A percentile compares a stretch with the other conserved stretches of the same genome.
phyloP scores from a whole-genome alignment of 2,329 filamentous ascomycete species.

The Clarireedia homoeocarpa region DNA sequence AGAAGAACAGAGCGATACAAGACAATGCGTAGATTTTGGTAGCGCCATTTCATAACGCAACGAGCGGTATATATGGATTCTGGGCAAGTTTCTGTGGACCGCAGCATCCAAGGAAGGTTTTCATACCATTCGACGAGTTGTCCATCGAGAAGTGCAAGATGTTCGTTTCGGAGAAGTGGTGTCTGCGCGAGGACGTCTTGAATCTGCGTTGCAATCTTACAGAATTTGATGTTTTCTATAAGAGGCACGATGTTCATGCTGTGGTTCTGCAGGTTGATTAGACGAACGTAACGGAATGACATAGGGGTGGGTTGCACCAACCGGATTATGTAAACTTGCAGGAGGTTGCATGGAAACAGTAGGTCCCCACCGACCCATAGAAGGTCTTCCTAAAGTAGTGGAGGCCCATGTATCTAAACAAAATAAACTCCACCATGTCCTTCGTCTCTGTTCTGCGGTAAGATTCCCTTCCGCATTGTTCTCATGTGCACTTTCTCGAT shows the following conservation, averaged over 20 bases:
- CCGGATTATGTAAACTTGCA: conserved; percentile 32
- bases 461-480: conserved; percentile 20
- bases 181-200: conserved; percentile 67
- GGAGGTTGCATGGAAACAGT: conserved; percentile 60
- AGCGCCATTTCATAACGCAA: conserved; percentile 75
- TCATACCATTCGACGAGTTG: conserved; percentile 68
- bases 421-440: conserved; percentile 70
- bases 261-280: conserved; percentile 30
- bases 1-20: conserved; percentile 67
- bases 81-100: conserved; percentile 58
- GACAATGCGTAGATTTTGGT: conserved; percentile 69
- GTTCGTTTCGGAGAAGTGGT: conserved; percentile 57
- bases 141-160: conserved; percentile 57
- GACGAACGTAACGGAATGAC: background rate
- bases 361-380: conserved; percentile 58
- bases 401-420: conserved; percentile 68
- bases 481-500: conserved; percentile 48
- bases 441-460: conserved; percentile 52
- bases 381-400: conserved; percentile 62
- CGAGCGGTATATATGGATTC: conserved; percentile 63
- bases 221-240: conserved; percentile 71
- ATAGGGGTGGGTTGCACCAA: conserved; percentile 13
- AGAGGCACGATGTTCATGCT: conserved; percentile 61
- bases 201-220: conserved; percentile 69
- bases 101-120: conserved; percentile 57